phyloP scores from a whole-genome alignment of 2,329 filamentous ascomycete species.

The Pseudogymnoascus sp. region DNA sequence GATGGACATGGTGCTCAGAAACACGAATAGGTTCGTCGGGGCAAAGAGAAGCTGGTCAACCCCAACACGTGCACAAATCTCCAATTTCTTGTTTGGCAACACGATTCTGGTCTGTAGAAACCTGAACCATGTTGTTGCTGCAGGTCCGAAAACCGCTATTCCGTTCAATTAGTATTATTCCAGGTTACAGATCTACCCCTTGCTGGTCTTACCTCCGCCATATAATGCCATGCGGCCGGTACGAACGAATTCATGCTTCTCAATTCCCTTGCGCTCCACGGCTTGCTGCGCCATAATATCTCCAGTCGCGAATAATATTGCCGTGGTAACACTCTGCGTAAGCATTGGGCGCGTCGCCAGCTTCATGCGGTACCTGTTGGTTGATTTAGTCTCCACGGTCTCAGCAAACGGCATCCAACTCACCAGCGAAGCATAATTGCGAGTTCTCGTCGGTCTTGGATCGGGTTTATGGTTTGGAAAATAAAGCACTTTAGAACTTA shows the following conservation, averaged over 20 bases:
- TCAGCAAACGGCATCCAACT: not conserved
- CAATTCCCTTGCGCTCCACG: slow-evolving; percentile 70
- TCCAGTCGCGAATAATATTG: slow-evolving; percentile 85
- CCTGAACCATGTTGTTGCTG: slow-evolving; percentile 62
- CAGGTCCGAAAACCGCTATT: slow-evolving; percentile 59
- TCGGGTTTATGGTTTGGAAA: not conserved
- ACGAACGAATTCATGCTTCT: slow-evolving; percentile 65
- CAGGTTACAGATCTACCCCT: not conserved
- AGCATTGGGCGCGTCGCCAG: slow-evolving; percentile 75
- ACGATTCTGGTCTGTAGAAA: slow-evolving; percentile 57
- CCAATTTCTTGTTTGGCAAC: slow-evolving; percentile 45
- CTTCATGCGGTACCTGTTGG: slow-evolving; percentile 71
- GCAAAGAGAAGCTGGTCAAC: slow-evolving; percentile 61
- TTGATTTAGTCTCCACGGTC: not conserved
- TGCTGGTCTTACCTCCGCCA: slow-evolving; percentile 54
- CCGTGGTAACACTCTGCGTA: slow-evolving; percentile 84
- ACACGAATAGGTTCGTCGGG: slow-evolving; percentile 53
- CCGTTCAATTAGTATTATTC: slow-evolving; percentile 14
- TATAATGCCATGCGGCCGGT: slow-evolving; percentile 75
- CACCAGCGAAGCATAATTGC: slow-evolving; percentile 1
- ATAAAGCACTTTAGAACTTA: not conserved
- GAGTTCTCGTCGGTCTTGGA: not conserved
- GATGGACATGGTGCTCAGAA: slow-evolving; percentile 60
- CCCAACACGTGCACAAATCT: slow-evolving; percentile 55
- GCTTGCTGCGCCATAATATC: slow-evolving; percentile 86